Conservation (phyloP, 2,329 filamentous ascomycete genomes). For the Metarhizium sp. region DNA sequence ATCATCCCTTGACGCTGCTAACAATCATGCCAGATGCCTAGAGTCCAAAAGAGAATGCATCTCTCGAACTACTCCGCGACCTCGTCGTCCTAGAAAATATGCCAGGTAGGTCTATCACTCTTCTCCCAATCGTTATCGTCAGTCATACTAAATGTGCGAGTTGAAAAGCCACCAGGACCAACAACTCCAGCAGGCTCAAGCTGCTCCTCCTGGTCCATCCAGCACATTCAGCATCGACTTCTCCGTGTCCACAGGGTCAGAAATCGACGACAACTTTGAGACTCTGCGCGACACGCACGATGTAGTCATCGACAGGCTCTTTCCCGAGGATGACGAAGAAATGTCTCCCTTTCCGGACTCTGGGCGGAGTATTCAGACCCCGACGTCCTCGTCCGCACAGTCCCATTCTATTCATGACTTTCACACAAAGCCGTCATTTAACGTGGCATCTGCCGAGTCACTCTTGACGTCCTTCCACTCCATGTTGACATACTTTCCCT, state of each 20-base stretch:
- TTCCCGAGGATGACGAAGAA: slow-evolving; percentile 19
- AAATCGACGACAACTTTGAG: slow-evolving; percentile 30
- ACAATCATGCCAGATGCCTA: slow-evolving; percentile 31
- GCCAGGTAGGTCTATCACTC: slow-evolving; percentile 27
- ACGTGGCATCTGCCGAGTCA: slow-evolving; percentile 40
- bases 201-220: slow-evolving; percentile 27
- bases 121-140: not conserved
- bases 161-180: not conserved
- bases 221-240: slow-evolving; percentile 46
- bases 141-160: not conserved
- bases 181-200: slow-evolving; percentile 7
- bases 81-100: slow-evolving; percentile 34
- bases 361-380: slow-evolving; percentile 13
- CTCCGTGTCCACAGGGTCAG: slow-evolving; percentile 30
- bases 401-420: slow-evolving; percentile 27
- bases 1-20: not conserved
- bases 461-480: slow-evolving; percentile 33
- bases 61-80: slow-evolving; percentile 39
- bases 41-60: slow-evolving; percentile 45
- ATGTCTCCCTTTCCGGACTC: slow-evolving; percentile 2
- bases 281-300: slow-evolving; percentile 33
- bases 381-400: slow-evolving; percentile 16
- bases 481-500: slow-evolving; percentile 36
- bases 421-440: slow-evolving; percentile 42
- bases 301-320: slow-evolving; percentile 29